Conservation (phyloP, 768 basidiomycete species). For the Stropharia rugosoannulata region DNA sequence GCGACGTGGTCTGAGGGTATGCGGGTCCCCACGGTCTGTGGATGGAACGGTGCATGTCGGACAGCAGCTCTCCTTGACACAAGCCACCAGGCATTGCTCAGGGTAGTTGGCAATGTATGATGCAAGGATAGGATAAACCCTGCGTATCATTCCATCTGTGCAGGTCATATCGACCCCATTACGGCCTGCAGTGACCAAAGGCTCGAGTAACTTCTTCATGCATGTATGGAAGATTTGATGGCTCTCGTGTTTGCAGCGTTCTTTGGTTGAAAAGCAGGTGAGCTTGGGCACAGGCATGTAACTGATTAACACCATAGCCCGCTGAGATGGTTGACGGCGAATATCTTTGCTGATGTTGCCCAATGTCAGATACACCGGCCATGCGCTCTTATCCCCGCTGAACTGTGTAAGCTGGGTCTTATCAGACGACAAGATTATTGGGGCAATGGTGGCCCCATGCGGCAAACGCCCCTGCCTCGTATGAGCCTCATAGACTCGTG, state of each 20-base stretch:
- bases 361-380: conserved; percentile 40
- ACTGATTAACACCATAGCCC: conserved; percentile 29
- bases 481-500: too few species aligned
- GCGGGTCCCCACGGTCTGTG: too few species aligned
- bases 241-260: neutral
- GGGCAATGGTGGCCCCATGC: conserved; percentile 27
- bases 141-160: conserved; percentile 27
- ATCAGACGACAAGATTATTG: conserved; percentile 33
- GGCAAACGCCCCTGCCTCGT: too few species aligned
- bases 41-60: neutral
- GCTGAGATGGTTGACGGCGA: conserved; percentile 20
- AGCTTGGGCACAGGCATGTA: conserved; percentile 38
- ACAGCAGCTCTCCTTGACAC: neutral
- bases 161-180: conserved; percentile 15
- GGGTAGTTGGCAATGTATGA: conserved; percentile 21
- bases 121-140: conserved; percentile 32
- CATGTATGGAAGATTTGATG: neutral
- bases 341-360: conserved; percentile 33
- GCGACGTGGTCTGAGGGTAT: too few species aligned
- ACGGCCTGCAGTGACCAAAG: neutral
- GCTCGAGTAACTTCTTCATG: neutral
- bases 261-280: conserved; percentile 21
- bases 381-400: conserved; percentile 32
- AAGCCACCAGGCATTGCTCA: conserved; percentile 33
- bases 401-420: too few species aligned